Conservation (phyloP, 768 basidiomycete genomes). For the Panaeolus cyanescens region DNA sequence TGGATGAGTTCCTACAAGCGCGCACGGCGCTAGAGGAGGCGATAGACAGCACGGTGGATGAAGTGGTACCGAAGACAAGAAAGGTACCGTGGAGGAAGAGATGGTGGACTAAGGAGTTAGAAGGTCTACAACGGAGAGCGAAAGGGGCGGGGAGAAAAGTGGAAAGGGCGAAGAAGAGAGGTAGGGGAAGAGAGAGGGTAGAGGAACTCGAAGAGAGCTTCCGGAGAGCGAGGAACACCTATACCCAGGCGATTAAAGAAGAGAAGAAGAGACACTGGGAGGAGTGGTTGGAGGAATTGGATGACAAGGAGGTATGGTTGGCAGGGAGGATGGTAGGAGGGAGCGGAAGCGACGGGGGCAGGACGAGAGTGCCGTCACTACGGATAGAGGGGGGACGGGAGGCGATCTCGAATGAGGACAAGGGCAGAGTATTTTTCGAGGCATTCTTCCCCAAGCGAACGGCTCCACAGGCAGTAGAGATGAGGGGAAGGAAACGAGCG, state of each 20-base stretch:
- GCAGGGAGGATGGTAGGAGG: constrained; percentile 17
- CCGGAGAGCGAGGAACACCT: constrained; percentile 14
- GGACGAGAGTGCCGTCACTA: constrained; percentile 21
- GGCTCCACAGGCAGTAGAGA: not conserved
- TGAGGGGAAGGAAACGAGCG: not conserved
- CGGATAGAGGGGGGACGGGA: not conserved
- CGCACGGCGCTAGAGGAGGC: not conserved
- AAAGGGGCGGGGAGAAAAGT: constrained; percentile 12
- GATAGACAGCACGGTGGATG: constrained; percentile 2
- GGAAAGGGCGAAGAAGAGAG: constrained; percentile 29
- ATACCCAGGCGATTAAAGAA: constrained; percentile 12
- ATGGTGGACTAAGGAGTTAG: no score
- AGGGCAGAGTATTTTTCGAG: constrained; percentile 5
- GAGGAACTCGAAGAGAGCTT: constrained; percentile 8
- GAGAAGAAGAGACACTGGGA: constrained; percentile 25
- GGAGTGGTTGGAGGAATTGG: constrained; percentile 27
- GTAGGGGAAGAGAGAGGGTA: constrained; percentile 9
- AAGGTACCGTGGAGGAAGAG: no score
- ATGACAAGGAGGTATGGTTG: constrained; percentile 22
- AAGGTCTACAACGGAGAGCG: constrained; percentile 1
- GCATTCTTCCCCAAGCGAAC: constrained; percentile 20
- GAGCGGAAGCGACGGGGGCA: constrained; percentile 21
- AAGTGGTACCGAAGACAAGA: constrained; percentile 8
- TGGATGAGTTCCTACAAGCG: not conserved
- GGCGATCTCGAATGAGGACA: constrained; percentile 8